Base-by-base conservation (phyloP, 768 basidiomycete species). In the Leccinum barrowsii region DNA sequence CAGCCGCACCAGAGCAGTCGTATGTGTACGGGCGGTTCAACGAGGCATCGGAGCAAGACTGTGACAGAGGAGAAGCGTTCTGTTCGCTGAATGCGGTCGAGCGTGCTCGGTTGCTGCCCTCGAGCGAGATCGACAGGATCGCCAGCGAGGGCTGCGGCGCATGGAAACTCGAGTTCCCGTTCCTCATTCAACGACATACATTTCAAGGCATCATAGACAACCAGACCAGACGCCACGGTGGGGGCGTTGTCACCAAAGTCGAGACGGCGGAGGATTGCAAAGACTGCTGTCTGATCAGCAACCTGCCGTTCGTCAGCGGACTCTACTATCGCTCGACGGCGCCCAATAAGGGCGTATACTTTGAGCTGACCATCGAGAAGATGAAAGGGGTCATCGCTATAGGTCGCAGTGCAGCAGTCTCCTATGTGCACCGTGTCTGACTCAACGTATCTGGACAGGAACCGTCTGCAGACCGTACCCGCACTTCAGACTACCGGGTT, bases 391-490 rank as follows among this genome's bases (percentile, higher is more conserved):
- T 83, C 50, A 74, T 89, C 46, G 84, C 86, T 1, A 68, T 89
- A 50, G 87, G 86, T 85, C 50, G 47, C 75, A 2, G 21, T 42
- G n/a, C 34, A 13, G 8, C 57, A n/a, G 6, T 22, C 2, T n/a
- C n/a, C 15, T 17, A 32, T 21, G 24, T n/a, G 12, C 26, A 19
- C 26, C 12, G 7, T 32, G 10, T 8, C 10, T 60, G 50, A 52
- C 53, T 42, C 42, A 32, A 40, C 11, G 2, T 21, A n/a, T 51
- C 21, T 42, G 3, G 7, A 52, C 50, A 87, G 86, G 87, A 7
- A 86, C 83, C 1, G 75, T 84, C 11, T 87, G 85, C 64, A 75
- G 76, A 17, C 86, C 87, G 3, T 87, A 87, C 62, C 87, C 86
- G 0, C 70, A 72, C 1, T 87, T 82, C 77, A 79, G 86, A 19